phyloP scores from a whole-genome alignment of 495 filamentous ascomycete genomes.

The Penicillium herquei region DNA sequence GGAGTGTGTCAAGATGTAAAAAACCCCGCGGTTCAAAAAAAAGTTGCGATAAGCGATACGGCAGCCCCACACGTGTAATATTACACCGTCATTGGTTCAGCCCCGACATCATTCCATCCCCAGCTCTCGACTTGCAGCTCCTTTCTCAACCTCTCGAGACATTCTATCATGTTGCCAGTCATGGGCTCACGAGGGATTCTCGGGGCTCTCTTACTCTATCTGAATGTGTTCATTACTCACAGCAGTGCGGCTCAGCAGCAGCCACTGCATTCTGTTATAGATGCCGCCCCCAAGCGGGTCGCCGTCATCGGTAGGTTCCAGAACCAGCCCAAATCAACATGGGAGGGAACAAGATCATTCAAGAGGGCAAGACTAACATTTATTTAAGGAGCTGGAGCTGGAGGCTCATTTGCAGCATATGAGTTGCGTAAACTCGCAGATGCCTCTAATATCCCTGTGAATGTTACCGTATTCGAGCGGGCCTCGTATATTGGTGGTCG shows the following conservation, averaged over 20 bases:
- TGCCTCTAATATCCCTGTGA: slow-evolving; percentile 50
- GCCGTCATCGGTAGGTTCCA: slow-evolving; percentile 45
- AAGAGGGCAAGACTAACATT: background rate
- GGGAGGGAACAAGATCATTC: background rate
- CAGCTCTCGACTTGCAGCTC: background rate
- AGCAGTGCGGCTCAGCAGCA: slow-evolving; percentile 27
- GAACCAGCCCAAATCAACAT: background rate
- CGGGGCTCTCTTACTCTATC: slow-evolving; percentile 5
- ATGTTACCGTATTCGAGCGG: slow-evolving; percentile 89
- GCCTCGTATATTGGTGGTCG: slow-evolving; percentile 79
- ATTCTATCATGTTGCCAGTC: background rate
- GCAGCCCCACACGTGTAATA: slow-evolving; percentile 14
- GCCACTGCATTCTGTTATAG: slow-evolving; percentile 18
- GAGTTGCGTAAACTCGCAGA: slow-evolving; percentile 69
- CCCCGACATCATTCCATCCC: slow-evolving; percentile 7
- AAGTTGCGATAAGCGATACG: slow-evolving; percentile 33
- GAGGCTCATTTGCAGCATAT: slow-evolving; percentile 83
- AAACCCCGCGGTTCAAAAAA: slow-evolving; percentile 27
- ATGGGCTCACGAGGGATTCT: slow-evolving; percentile 1
- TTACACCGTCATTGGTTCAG: slow-evolving; percentile 6
- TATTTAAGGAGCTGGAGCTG: slow-evolving; percentile 79
- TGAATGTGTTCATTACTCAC: slow-evolving; percentile 14
- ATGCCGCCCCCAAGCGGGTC: slow-evolving; percentile 34
- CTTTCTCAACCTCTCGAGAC: background rate
- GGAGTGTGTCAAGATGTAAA: slow-evolving; percentile 6